A percentile compares a stretch with the other conserved stretches of the same genome.
Conservation (phyloP, 768 basidiomycete genomes). For the Galerina sulciceps region DNA sequence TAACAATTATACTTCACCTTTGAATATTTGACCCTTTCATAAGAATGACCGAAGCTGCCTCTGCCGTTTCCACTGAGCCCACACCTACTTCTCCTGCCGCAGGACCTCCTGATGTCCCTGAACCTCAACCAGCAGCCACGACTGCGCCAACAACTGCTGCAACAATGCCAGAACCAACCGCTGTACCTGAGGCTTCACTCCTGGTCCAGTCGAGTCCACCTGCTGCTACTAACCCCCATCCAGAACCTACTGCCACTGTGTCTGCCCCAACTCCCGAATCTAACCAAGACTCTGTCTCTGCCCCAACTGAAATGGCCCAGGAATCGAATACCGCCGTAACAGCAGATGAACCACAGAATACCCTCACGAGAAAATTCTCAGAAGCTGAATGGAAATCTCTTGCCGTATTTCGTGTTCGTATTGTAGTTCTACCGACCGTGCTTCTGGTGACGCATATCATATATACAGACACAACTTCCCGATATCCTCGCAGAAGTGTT, state of each 20-base stretch:
- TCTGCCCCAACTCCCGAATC: slow-evolving; percentile 5
- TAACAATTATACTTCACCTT: neutral
- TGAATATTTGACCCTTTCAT: neutral
- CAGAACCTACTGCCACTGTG: neutral
- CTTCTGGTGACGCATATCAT: neutral
- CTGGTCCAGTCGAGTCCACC: neutral
- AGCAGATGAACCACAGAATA: slow-evolving; percentile 63
- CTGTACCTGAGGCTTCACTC: slow-evolving; percentile 9
- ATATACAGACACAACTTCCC: slow-evolving; percentile 46
- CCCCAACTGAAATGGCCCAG: slow-evolving; percentile 3
- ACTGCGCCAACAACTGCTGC: slow-evolving; percentile 5
- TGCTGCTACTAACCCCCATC: slow-evolving; percentile 12
- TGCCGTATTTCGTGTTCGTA: slow-evolving; percentile 65
- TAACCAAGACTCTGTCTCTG: slow-evolving; percentile 12
- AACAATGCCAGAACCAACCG: slow-evolving; percentile 17
- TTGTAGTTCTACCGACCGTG: neutral
- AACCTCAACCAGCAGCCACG: slow-evolving; percentile 2
- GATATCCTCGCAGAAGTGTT: slow-evolving; percentile 63
- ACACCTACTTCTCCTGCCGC: slow-evolving; percentile 8
- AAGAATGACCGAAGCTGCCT: neutral
- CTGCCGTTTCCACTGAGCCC: neutral
- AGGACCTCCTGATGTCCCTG: neutral
- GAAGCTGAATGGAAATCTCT: slow-evolving; percentile 74
- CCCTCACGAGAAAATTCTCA: slow-evolving; percentile 71
- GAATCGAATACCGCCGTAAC: slow-evolving; percentile 13